Base-by-base conservation (phyloP, 441 rosid genomes). In the Populus tomentosa region DNA sequence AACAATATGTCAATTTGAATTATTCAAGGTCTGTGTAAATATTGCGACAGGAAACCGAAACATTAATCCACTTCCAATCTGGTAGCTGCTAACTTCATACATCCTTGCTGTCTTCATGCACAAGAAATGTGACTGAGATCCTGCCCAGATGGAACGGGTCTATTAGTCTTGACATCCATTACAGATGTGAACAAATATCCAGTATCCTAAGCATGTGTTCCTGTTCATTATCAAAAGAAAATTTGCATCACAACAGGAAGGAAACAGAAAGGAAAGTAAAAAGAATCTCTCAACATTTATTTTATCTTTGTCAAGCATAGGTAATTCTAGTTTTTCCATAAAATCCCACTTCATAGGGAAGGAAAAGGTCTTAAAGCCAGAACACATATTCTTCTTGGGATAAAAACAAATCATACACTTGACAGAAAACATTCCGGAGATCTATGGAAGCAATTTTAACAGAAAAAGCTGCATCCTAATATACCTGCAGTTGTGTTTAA, bases 1-100 rank as follows among this genome's bases (percentile, higher is more conserved):
- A 71, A 33, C 42, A 63, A 24, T 36, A 46, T 65, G 69, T 70
- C 24, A 2, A 8, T 23, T 26, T 32, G 64, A 10, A 68, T 75
- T 71, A 81, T 62, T 71, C 36, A 42, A 74, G 71, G 65, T 36
- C 36, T 42, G 10, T 32, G 64, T 42, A 18, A 16, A 21, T 38
- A 53, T 53, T 67, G 77, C 68, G 64, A 46, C 23, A 42, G 20
- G 71, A 74, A 70, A 42, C 71, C 3, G 67, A 71, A 71, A 23
- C 80, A 35, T 59, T 56, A 20, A 42, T 26, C 70, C 20, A n/a
- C 75, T 63, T 36, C 77, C 50, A 16, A 73, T 72, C 63, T 28
- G 59, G 42, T 67, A 69, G 74, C 68, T 53, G 71, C 35, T 4
- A 46, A 70, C 67, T 18, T 4, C 40, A 8, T 13, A 59, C 14